phyloP scores from a whole-genome alignment of 2,329 filamentous ascomycete species.

The Tothia fuscella region DNA sequence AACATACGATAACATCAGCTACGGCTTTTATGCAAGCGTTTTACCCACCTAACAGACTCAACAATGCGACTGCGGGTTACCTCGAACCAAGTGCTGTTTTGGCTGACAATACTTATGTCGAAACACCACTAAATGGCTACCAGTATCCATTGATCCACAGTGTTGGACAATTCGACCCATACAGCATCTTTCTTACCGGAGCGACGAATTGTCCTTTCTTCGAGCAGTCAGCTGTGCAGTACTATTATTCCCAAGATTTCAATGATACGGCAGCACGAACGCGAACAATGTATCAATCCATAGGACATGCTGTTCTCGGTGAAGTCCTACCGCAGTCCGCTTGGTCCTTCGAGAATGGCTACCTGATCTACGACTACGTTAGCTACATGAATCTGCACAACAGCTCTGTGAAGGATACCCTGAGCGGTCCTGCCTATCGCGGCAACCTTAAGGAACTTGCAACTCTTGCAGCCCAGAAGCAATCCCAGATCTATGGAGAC shows the following conservation, averaged over 20 bases:
- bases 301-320: slow-evolving; percentile 33
- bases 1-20: slow-evolving; percentile 39
- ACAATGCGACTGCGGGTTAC: slow-evolving; percentile 15
- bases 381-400: slow-evolving; percentile 44
- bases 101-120: slow-evolving; percentile 36
- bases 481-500: slow-evolving; percentile 11
- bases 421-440: slow-evolving; percentile 20
- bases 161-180: slow-evolving; percentile 33
- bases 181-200: slow-evolving; percentile 39
- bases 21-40: slow-evolving; percentile 51
- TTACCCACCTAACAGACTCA: slow-evolving; percentile 39
- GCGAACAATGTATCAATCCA: slow-evolving; percentile 30
- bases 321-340: slow-evolving; percentile 23
- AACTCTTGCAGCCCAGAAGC: slow-evolving; percentile 15
- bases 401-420: slow-evolving; percentile 23
- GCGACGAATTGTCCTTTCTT: slow-evolving; percentile 32
- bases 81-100: slow-evolving; percentile 29
- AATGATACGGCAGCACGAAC: slow-evolving; percentile 14
- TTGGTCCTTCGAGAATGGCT: slow-evolving; percentile 41
- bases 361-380: slow-evolving; percentile 44
- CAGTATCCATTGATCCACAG: slow-evolving; percentile 43
- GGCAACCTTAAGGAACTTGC: slow-evolving; percentile 16
- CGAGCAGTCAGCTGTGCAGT: slow-evolving; percentile 25
- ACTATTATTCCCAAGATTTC: slow-evolving; percentile 31
- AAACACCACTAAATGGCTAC: slow-evolving; percentile 42